Base-by-base conservation (phyloP, 129 eudicot genomes). In the Logfia minima region DNA sequence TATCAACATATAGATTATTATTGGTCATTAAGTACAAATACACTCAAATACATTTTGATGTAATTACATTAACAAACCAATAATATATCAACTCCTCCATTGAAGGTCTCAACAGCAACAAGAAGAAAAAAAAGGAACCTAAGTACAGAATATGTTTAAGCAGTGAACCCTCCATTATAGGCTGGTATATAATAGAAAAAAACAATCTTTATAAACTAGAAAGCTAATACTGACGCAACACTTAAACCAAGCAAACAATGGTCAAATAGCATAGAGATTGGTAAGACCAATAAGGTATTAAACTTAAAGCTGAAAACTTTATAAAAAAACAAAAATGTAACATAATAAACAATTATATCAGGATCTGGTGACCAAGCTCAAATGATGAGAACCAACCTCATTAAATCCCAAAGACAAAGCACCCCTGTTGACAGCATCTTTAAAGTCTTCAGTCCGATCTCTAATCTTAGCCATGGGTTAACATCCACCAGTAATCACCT, bases 371-470 rank as follows among this genome's bases (percentile, higher is more conserved):
- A 80, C 13, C 56, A 43, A 75, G 18, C 17, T 22, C n/a, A 76
- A 48, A 3, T 66, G 51, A 59, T 74, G 9, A 58, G 31, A 63
- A 72, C 77, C 31, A 75, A 91, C 99, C 97, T 94, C 99, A 34
- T 83, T 77, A 71, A 76, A 87, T 72, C 85, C 99, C 87, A 91
- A 77, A 71, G 95, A 86, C 64, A 94, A 53, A 56, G 97, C 93
- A 70, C 88, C 86, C 71, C 96, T 87, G 56, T 88, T 93, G 45
- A 87, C 94, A 32, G 96, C 92, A 83, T 95, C 97, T 86, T 86
- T 95, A 51, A 95, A 92, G 86, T 95, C 99, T 84, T 95, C 99
- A 68, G 90, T 91, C 66, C 94, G 77, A 75, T 95, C 94, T 82
- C 90, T 92, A 68, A 81, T 75, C 85, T 86, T 95, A 56, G 96